Percentiles rank a stretch among this genome's conserved stretches.
Evolutionary conservation across 257 asterid species (phyloP).

Genomic region (Avicennia marina): DNA sequence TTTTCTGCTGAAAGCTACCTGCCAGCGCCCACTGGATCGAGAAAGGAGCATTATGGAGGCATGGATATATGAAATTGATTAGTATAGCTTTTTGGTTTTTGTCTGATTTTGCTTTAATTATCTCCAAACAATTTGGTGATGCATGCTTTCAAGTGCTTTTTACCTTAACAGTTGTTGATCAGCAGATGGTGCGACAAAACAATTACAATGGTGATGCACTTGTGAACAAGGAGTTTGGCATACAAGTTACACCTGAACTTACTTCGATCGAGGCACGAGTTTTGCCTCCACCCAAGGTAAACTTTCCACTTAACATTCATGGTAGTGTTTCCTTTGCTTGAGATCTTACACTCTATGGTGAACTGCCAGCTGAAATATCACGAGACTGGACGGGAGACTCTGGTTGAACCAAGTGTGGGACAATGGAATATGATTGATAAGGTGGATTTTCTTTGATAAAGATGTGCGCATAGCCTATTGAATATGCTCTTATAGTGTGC

Average conservation of each 20-base stretch:
- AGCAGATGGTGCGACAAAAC: conserved; percentile 42
- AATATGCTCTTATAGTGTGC: too few relatives aligned
- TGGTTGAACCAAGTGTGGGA: conserved; percentile 56
- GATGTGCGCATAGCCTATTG: too few relatives aligned
- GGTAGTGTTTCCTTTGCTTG: background rate
- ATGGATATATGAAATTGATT: conserved; percentile 5
- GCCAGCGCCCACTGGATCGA: conserved; percentile 54
- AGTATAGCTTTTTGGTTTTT: too few relatives aligned
- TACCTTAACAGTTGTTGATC: background rate
- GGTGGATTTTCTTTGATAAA: conserved; percentile 45
- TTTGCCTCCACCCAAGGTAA: conserved; percentile 67
- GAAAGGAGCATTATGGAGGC: conserved; percentile 32
- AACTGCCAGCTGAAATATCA: conserved; percentile 63
- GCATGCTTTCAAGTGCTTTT: background rate
- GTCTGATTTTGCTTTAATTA: background rate
- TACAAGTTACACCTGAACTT: conserved; percentile 38
- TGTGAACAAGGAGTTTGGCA: conserved; percentile 53
- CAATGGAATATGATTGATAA: conserved; percentile 82
- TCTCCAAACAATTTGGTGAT: background rate
- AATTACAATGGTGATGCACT: conserved; percentile 28
- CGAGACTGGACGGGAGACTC: conserved; percentile 37
- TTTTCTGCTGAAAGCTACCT: conserved; percentile 56
- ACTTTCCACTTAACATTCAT: too few relatives aligned
- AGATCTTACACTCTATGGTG: background rate
- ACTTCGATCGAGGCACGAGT: conserved; percentile 66